phyloP scores from a whole-genome alignment of 495 filamentous ascomycete genomes.

The Pseudevernia furfuracea region DNA sequence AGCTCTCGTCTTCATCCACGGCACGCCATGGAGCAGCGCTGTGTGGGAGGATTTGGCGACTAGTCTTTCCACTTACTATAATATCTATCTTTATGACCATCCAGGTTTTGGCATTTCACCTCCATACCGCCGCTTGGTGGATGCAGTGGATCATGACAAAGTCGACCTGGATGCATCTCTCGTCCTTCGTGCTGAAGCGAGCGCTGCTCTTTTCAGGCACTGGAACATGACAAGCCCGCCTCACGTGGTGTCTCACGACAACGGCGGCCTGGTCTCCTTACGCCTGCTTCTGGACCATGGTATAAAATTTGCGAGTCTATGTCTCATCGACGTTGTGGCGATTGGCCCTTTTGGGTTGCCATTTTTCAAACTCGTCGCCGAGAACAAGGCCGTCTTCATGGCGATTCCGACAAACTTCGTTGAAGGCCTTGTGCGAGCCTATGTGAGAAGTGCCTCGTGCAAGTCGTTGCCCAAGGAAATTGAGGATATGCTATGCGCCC shows the following conservation, averaged over 20 bases:
- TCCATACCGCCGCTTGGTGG: constrained; percentile 20
- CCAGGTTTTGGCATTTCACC: constrained; percentile 32
- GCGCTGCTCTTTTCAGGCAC: constrained; percentile 29
- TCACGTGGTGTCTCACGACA: constrained; percentile 35
- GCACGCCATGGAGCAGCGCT: constrained; percentile 34
- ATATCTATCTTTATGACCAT: constrained; percentile 37
- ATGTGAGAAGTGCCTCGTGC: constrained; percentile 31
- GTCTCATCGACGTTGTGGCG: constrained; percentile 34
- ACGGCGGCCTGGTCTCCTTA: constrained; percentile 31
- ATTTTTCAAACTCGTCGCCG: constrained; percentile 31
- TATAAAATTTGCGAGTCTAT: constrained; percentile 29
- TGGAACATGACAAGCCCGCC: constrained; percentile 26
- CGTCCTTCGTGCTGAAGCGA: constrained; percentile 28
- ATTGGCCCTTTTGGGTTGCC: constrained; percentile 31
- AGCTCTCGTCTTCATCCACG: constrained; percentile 34
- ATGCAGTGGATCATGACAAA: constrained; percentile 18
- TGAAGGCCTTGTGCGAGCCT: constrained; percentile 29
- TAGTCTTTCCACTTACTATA: constrained; percentile 26
- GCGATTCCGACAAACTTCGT: constrained; percentile 28
- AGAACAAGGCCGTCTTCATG: constrained; percentile 29
- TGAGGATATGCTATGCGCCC: constrained; percentile 27
- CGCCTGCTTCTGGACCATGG: constrained; percentile 28
- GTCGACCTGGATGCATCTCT: constrained; percentile 24
- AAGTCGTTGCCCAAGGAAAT: constrained; percentile 21
- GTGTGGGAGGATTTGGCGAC: constrained; percentile 31